Conservation (phyloP, 2,329 filamentous ascomycete genomes). For the Exophiala lecanii-corni region DNA sequence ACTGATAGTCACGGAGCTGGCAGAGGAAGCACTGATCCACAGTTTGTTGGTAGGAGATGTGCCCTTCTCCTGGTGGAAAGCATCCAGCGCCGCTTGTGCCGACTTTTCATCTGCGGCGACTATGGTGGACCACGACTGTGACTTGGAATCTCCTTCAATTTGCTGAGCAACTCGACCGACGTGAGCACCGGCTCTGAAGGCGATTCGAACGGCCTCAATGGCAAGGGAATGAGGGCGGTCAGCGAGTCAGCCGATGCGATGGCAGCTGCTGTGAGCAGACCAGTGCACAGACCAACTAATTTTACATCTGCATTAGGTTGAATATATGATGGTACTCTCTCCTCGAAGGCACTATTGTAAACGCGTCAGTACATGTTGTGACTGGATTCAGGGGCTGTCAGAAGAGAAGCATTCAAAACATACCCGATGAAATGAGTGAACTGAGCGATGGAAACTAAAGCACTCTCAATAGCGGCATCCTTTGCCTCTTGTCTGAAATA, state of each 20-base stretch:
- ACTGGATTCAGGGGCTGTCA: conserved; percentile 1
- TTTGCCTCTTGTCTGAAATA: conserved; percentile 27
- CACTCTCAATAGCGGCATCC: conserved; percentile 40
- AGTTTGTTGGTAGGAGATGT: conserved; percentile 49
- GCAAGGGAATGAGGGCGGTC: conserved; percentile 40
- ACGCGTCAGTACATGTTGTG: conserved; percentile 17
- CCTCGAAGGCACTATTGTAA: conserved; percentile 36
- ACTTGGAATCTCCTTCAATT: conserved; percentile 31
- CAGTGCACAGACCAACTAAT: conserved; percentile 42
- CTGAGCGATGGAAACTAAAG: conserved; percentile 42
- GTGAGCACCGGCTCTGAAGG: conserved; percentile 42
- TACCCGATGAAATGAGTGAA: conserved; percentile 43
- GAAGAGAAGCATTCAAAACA: conserved; percentile 25
- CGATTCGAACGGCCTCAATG: conserved; percentile 39
- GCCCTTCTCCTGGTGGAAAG: conserved; percentile 34
- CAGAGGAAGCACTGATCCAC: conserved; percentile 57
- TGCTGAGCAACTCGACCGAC: conserved; percentile 36
- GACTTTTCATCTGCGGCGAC: conserved; percentile 33
- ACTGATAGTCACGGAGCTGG: conserved; percentile 56
- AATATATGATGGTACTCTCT: conserved; percentile 39
- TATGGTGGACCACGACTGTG: conserved; percentile 38
- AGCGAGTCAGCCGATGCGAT: conserved; percentile 38
- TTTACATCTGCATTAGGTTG: conserved; percentile 32
- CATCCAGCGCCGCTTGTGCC: conserved; percentile 25
- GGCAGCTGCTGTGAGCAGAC: conserved; percentile 38